Conservation (phyloP, 1,284 basidiomycete species). For the Marasmius fiardii region DNA sequence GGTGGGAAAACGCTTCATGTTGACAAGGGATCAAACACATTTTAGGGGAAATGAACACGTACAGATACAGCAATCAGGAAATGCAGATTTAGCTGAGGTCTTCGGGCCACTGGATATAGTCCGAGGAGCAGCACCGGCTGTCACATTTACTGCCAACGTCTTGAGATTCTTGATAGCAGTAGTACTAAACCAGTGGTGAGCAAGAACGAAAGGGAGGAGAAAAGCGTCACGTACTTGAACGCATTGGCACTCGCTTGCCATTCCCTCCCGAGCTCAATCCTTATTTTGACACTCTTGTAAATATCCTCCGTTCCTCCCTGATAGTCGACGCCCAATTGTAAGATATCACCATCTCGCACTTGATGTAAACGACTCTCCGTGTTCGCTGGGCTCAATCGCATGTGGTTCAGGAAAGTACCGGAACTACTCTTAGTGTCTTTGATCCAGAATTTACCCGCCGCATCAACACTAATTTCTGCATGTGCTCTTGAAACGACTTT, state of each 20-base stretch:
- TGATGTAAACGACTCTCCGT: slow-evolving; percentile 77
- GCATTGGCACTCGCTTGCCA: slow-evolving; percentile 89
- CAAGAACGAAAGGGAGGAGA: slow-evolving; percentile 1
- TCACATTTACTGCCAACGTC: slow-evolving; percentile 52
- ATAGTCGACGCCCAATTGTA: slow-evolving; percentile 97
- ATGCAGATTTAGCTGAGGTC: slow-evolving; percentile 31
- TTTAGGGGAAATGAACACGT: slow-evolving; percentile 27
- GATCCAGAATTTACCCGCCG: slow-evolving; percentile 75
- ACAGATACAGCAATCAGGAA: slow-evolving; percentile 96
- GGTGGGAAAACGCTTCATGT: neutral
- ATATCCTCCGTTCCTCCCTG: slow-evolving; percentile 98
- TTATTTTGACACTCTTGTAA: slow-evolving; percentile 97
- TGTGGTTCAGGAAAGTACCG: slow-evolving; percentile 96
- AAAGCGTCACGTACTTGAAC: slow-evolving; percentile 80
- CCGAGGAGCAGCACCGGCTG: slow-evolving; percentile 11
- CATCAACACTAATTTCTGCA: slow-evolving; percentile 89
- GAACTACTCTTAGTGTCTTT: slow-evolving; percentile 89
- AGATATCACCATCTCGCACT: slow-evolving; percentile 91
- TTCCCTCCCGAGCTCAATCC: slow-evolving; percentile 86
- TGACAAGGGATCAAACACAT: neutral
- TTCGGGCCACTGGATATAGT: slow-evolving; percentile 9
- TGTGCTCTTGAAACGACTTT: slow-evolving; percentile 95
- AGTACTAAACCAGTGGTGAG: slow-evolving; percentile 44
- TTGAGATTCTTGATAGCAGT: slow-evolving; percentile 81
- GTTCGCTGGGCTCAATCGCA: slow-evolving; percentile 82